phyloP scores from a whole-genome alignment of 352 stramenopile genomes.

The Globisporangium nagaii region DNA sequence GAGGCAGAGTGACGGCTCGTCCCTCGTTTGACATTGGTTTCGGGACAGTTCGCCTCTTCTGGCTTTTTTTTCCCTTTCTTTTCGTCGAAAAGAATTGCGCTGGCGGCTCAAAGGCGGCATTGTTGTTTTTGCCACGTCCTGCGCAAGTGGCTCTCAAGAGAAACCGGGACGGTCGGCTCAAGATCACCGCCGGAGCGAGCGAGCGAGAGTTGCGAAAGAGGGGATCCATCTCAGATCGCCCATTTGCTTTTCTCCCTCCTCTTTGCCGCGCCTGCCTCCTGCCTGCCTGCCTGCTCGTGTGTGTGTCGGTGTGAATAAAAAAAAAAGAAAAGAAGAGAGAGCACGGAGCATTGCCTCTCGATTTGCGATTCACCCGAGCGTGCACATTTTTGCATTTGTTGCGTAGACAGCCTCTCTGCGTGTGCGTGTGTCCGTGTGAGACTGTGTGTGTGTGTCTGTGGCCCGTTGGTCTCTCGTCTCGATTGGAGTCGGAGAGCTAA shows the following conservation, averaged over 20 bases:
- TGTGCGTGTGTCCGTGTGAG: not conserved
- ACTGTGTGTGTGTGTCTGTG: not conserved
- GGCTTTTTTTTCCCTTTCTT: constrained; percentile 7
- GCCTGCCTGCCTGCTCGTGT: not conserved
- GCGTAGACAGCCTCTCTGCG: not conserved
- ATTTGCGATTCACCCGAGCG: not conserved
- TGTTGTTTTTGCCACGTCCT: constrained; percentile 53
- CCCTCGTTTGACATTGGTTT: not conserved
- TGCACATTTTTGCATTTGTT: not conserved
- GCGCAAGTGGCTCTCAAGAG: constrained; percentile 29
- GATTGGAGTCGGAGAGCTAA: constrained; percentile 1
- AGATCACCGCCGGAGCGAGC: not conserved
- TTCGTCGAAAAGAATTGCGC: not conserved
- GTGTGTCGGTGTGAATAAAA: constrained; percentile 3
- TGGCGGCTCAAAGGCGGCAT: constrained; percentile 22
- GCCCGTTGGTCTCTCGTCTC: not conserved
- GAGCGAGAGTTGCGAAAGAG: not conserved
- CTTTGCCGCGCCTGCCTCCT: not conserved
- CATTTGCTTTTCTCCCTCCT: not conserved
- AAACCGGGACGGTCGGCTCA: not conserved
- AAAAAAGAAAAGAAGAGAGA: not conserved
- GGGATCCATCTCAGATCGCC: constrained; percentile 7
- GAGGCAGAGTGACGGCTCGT: not conserved
- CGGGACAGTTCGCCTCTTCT: constrained; percentile 5
- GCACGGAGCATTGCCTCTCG: not conserved